A percentile compares a stretch with the other conserved stretches of the same genome.
phyloP scores from a whole-genome alignment of 2,329 filamentous ascomycete genomes.

The Fusarium algeriense region DNA sequence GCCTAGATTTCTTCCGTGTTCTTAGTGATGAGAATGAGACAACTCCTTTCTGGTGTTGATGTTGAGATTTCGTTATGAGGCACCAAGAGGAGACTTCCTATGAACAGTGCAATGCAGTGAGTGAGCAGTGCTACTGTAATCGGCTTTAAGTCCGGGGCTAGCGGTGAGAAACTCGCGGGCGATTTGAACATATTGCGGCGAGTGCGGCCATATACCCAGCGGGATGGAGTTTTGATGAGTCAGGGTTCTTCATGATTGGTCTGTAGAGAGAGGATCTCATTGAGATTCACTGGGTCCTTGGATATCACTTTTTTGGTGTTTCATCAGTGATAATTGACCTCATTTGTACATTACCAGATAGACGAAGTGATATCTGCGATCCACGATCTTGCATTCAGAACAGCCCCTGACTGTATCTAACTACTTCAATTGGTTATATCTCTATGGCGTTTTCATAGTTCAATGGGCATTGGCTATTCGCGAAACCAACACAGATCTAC shows the following conservation, averaged over 20 bases:
- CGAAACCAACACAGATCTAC: slow-evolving; percentile 22
- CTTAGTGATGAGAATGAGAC: neutral
- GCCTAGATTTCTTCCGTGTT: neutral
- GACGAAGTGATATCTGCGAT: slow-evolving; percentile 7
- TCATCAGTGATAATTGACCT: slow-evolving; percentile 24
- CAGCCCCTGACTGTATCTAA: neutral
- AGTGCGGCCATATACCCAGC: slow-evolving; percentile 31
- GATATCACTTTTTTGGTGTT: slow-evolving; percentile 21
- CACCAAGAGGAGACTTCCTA: slow-evolving; percentile 21
- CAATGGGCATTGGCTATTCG: slow-evolving; percentile 19
- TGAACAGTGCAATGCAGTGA: neutral
- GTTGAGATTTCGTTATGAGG: slow-evolving; percentile 14
- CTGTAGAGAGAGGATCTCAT: neutral
- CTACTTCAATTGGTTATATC: slow-evolving; percentile 22
- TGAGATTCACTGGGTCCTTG: slow-evolving; percentile 15
- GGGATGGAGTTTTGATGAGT: slow-evolving; percentile 29
- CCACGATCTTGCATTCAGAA: neutral
- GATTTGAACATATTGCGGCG: slow-evolving; percentile 26
- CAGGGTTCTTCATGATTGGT: slow-evolving; percentile 34
- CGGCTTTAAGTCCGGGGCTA: slow-evolving; percentile 34
- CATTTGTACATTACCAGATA: slow-evolving; percentile 18
- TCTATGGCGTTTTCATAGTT: neutral
- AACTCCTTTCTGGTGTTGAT: neutral
- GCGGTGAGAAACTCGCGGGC: slow-evolving; percentile 29
- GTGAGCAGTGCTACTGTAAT: neutral